Evolutionary conservation across 1,284 basidiomycete species (phyloP), one percentile per base, ranked within the genome.

Genomic region (Ganoderma resinaceum): DNA sequence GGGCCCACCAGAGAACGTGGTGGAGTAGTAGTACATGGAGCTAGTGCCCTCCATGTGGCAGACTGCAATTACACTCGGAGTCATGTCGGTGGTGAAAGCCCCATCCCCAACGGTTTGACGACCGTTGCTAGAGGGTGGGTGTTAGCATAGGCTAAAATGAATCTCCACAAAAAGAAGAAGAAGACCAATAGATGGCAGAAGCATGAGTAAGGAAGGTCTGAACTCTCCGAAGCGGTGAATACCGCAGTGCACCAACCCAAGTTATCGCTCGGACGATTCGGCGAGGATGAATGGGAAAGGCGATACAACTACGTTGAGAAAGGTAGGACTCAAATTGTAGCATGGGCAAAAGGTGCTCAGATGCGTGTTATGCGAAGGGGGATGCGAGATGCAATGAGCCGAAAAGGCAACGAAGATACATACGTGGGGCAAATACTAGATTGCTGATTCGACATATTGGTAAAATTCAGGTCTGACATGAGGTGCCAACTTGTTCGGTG

Each of bases 91-190:
- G 81, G 85, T 86, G 84, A 86, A 85, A 85, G 93, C 93, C 93
- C 93, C 93, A 94, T 95, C 93, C 83, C 93, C 93, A 95, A 95
- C 93, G 93, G 91, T 86, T 85, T 89, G 91, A 93, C 93, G 88
- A 83, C 92, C 93, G 93, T 94, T 95, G 93, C 93, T 95, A 79
- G 14, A 78, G 72, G 65, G 23, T 33, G 20, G 37, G 37, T 33
- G 63, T 74, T n/a, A 68, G 70, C 53, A 78, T 8, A 61, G n/a
- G n/a, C 2, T 58, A 29, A 20, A 6, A 40, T n/a, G 29, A 35
- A 20, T 3, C 23, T 49, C 46, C 23, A 49, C 8, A 49, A 23
- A 26, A 49, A 23, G 23, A 49, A 6, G 7, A 49, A 23, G 23
- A 49, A 6, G 7, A 49, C 23, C 23, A 26, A 49, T 49, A 14